These are phyloP conservation scores for Diaporthe citri DNA, from an alignment of 2,329 filamentous ascomycete species.

Conservation along the genomic window DNA sequence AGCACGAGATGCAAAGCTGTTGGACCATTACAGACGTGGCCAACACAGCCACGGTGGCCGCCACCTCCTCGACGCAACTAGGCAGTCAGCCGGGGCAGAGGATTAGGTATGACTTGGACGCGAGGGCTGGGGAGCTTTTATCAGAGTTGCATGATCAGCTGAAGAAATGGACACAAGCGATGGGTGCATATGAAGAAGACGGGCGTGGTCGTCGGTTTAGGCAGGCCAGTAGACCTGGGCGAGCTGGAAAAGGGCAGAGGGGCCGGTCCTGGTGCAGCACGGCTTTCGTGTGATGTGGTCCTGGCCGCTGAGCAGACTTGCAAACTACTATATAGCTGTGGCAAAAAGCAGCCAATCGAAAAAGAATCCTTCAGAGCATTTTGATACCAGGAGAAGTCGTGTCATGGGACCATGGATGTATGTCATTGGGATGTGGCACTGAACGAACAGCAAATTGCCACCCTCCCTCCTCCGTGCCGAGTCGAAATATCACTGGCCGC, in stretches of 20 bases:
- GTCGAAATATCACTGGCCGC: not conserved
- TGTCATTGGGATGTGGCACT: not conserved
- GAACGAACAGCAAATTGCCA: not conserved
- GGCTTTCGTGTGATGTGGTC: not conserved
- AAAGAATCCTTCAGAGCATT: not conserved
- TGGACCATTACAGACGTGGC: constrained; percentile 54
- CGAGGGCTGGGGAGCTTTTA: constrained; percentile 36
- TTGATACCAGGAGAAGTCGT: not conserved
- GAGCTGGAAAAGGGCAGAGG: not conserved
- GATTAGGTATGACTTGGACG: constrained; percentile 42
- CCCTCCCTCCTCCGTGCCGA: not conserved
- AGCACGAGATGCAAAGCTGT: constrained; percentile 58
- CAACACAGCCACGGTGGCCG: constrained; percentile 56
- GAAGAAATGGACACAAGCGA: constrained; percentile 28
- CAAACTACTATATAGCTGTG: constrained; percentile 4
- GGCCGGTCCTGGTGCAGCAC: not conserved
- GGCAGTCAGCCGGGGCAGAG: constrained; percentile 54
- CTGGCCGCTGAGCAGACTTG: not conserved
- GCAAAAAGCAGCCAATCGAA: not conserved
- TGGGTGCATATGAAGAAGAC: not conserved
- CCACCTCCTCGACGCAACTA: constrained; percentile 47
- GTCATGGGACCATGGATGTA: not conserved
- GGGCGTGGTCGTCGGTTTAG: not conserved
- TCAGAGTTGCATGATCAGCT: constrained; percentile 16
- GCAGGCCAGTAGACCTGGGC: not conserved